Evolutionary conservation across 2,329 filamentous ascomycete genomes (phyloP), one percentile per base, ranked within the genome.

Genomic region (Chrysoporthe austroafricana): DNA sequence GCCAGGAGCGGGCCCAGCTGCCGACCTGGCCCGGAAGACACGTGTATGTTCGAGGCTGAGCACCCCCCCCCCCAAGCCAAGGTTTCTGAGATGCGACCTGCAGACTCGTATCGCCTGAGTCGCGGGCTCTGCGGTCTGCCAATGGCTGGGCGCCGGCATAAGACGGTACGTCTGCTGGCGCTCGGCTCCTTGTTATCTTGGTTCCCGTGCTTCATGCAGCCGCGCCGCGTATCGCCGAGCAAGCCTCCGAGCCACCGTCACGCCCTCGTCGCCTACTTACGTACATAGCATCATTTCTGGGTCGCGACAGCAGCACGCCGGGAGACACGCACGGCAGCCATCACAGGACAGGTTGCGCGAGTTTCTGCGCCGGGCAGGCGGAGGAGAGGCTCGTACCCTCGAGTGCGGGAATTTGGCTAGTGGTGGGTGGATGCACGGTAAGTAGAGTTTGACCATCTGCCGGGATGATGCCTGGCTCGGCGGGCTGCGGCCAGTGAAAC

Each of bases 161-260:
- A 26, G 21, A 34, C 42, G n/a, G 16, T 61, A 13, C 13, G 39
- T 46, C 39, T 16, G 21, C 43, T 32, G 59, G n/a, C 43, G 43
- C 26, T n/a, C 14, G 59, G 42, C 43, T 32, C 39, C 42, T 18
- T 61, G 52, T 57, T n/a, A 26, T 44, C 21, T n/a, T 39, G 7
- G 32, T 39, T 36, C 39, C n/a, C 32, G 34, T 21, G 42, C 57
- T 16, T 60, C 2, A 13, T 32, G 9, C 39, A 44, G 32, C n/a
- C 57, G n/a, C 44, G 43, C n/a, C 8, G 21, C 43, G 59, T 48
- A 61, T 48, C 59, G 59, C 59, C 59, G 59, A 61, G 59, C 43
- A 14, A 44, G 26, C 16, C 59, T 18, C 59, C 59, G 59, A 61
- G 59, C 21, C 18, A 32, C 54, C 36, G 36, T 39, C 36, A 39